Evolutionary conservation across 2,329 filamentous ascomycete species (phyloP).

Genomic region (Venturia carpophila): DNA sequence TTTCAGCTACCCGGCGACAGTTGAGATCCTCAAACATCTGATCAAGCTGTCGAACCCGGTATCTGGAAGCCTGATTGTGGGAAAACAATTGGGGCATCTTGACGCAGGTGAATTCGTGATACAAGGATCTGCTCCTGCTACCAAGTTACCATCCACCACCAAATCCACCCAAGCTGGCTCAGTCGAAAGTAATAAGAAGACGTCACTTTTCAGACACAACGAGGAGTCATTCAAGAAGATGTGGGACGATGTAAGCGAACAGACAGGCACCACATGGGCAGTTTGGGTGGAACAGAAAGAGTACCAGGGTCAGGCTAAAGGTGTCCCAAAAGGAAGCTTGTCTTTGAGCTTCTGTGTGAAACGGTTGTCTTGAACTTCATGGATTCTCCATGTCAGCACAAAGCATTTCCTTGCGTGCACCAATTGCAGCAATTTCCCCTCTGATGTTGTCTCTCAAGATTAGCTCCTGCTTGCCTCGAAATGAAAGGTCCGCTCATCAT

Average conservation of each 20-base stretch:
- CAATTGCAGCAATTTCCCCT: not conserved
- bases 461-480: not conserved
- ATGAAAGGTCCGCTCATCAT: not conserved
- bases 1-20: constrained; percentile 30
- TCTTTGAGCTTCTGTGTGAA: not conserved
- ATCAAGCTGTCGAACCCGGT: constrained; percentile 30
- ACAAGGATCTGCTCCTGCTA: not conserved
- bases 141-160: not conserved
- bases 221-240: constrained; percentile 29
- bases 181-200: constrained; percentile 20
- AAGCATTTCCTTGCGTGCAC: not conserved
- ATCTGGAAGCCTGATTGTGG: constrained; percentile 44
- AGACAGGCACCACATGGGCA: constrained; percentile 16
- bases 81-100: constrained; percentile 41
- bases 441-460: not conserved
- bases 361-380: not conserved
- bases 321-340: not conserved
- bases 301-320: constrained; percentile 1
- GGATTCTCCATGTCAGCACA: not conserved
- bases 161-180: constrained; percentile 16
- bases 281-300: constrained; percentile 10
- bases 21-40: constrained; percentile 28
- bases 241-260: constrained; percentile 29
- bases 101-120: constrained; percentile 23
- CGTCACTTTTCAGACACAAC: constrained; percentile 28